Base-by-base conservation (phyloP, 805 yeast genomes). In the Yarrowia divulgata region DNA sequence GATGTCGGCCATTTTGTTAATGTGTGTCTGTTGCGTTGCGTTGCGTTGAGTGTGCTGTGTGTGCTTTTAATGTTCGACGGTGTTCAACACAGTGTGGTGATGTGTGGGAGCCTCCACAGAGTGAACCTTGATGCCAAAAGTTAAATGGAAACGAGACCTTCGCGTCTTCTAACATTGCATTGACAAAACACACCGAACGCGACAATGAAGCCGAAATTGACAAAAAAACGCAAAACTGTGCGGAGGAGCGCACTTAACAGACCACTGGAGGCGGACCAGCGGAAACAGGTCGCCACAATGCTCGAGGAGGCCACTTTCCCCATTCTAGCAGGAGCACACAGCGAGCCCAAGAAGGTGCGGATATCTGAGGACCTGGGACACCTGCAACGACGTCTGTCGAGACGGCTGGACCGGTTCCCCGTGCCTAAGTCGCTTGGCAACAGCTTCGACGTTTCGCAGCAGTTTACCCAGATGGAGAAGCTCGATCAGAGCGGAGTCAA, bases 131-230 rank as follows among this genome's bases (percentile, higher is more conserved):
- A 45, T 45, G 35, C 34, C 39, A 16, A 45, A n/a, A 45, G 66
- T 32, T 52, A 52, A 35, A 37, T 49, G 29, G 12, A 12, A 35
- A n/a, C 23, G 43, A 37, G 57, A 50, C 29, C 12, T 54, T 19
- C 45, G 45, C 45, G 45, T 54, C 43, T 13, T 54, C 43, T 13
- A 39, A 34, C 52, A 43, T n/a, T 2, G 12, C 52, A 43, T n/a
- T 2, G 12, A n/a, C 48, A 32, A 10, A n/a, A 3, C 7, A 35
- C 43, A 19, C 34, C 12, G 8, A 29, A 60, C 52, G 50, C 66
- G 64, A 57, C 18, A 39, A 60, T 60, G 66, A 60, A 60, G 52
- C 66, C 66, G 52, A 60, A 18, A 34, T 19, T 60, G 34, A 45
- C 50, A 18, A 60, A 43, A 13, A 60, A 60, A 13, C 40, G 52